phyloP scores from a whole-genome alignment of 805 yeast genomes.

The Kazachstania taianensis region DNA sequence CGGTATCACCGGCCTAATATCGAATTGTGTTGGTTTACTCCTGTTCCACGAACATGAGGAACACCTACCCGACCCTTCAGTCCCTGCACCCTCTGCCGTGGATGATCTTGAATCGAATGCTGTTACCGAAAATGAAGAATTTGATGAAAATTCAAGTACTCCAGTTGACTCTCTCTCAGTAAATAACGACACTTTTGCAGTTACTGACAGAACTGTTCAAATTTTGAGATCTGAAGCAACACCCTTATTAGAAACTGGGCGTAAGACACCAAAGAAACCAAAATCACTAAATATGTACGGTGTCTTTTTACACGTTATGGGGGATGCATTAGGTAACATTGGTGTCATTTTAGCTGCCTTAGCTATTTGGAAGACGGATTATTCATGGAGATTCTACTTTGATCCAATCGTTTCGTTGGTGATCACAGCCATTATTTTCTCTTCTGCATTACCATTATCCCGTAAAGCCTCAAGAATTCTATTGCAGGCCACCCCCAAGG shows the following conservation, averaged over 20 bases:
- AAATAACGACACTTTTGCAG: conserved; percentile 5
- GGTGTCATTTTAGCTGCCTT: conserved; percentile 88
- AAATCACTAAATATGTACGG: conserved; percentile 89
- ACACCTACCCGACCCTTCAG: too few relatives aligned
- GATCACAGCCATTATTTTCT: conserved; percentile 80
- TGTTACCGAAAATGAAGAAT: neutral
- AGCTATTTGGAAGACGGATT: conserved; percentile 90
- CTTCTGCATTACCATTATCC: conserved; percentile 86
- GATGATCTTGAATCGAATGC: conserved; percentile 4
- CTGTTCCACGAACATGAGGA: conserved; percentile 63
- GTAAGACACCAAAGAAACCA: neutral
- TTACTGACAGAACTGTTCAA: conserved; percentile 11
- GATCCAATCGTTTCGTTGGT: conserved; percentile 83
- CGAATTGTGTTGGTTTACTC: conserved; percentile 75
- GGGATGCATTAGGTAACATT: conserved; percentile 92
- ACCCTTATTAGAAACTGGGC: neutral
- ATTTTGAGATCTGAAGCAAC: conserved; percentile 2
- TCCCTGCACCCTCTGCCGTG: too few relatives aligned
- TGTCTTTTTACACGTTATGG: conserved; percentile 87
- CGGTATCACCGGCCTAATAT: conserved; percentile 71
- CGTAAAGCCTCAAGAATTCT: conserved; percentile 76
- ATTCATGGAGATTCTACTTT: conserved; percentile 72
- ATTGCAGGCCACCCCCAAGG: conserved; percentile 87
- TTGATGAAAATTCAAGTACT: neutral
- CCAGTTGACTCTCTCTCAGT: neutral